phyloP scores from a whole-genome alignment of 495 filamentous ascomycete species.

The Daldinia bambusicola region DNA sequence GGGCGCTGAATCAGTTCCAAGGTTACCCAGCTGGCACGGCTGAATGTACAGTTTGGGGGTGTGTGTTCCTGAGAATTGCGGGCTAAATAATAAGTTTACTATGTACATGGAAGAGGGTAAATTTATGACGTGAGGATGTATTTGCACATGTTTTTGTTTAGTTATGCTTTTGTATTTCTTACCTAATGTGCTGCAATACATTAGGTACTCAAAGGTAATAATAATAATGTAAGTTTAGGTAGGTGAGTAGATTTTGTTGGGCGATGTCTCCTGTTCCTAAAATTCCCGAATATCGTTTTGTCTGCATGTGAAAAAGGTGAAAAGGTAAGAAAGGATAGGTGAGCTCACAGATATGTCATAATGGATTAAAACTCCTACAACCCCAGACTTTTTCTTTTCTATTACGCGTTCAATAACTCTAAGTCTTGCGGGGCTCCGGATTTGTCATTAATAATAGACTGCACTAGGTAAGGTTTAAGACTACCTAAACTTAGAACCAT shows the following conservation, averaged over 20 bases:
- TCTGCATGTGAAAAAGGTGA: slow-evolving; percentile 23
- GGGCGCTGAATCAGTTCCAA: slow-evolving; percentile 17
- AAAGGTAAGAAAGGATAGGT: neutral
- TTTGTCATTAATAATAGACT: slow-evolving; percentile 29
- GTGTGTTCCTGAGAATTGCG: slow-evolving; percentile 34
- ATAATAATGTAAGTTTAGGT: neutral
- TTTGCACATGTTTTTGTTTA: neutral
- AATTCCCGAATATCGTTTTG: neutral
- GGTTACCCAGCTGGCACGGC: slow-evolving; percentile 32
- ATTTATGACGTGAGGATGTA: slow-evolving; percentile 32
- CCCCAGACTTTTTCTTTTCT: slow-evolving; percentile 34
- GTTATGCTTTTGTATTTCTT: slow-evolving; percentile 5
- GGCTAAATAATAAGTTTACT: slow-evolving; percentile 17
- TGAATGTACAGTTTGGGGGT: slow-evolving; percentile 33
- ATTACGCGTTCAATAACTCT: slow-evolving; percentile 32
- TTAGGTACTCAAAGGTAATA: no score
- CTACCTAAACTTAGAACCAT: slow-evolving; percentile 38
- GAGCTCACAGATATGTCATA: slow-evolving; percentile 5
- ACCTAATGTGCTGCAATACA: no score
- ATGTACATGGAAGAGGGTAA: neutral
- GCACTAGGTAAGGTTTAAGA: neutral
- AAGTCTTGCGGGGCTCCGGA: slow-evolving; percentile 41
- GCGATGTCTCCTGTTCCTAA: neutral
- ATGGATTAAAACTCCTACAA: neutral
- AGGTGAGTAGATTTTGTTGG: slow-evolving; percentile 2